Conservation (phyloP, 2,329 filamentous ascomycete genomes). For the Ophiostoma himal-ulmi region DNA sequence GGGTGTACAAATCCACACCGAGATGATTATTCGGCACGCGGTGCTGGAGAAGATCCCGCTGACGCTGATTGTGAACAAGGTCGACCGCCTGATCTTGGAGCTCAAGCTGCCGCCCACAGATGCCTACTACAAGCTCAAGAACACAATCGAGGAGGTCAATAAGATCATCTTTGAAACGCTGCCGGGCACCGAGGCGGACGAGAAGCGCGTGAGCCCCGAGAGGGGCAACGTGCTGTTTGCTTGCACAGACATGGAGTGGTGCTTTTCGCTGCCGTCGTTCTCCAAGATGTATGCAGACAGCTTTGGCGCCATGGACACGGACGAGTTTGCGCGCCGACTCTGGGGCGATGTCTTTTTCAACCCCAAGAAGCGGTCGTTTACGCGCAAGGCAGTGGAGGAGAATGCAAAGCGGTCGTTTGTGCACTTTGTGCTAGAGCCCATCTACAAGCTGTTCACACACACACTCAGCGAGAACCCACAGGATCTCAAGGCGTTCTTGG, state of each 20-base stretch:
- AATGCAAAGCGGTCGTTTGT: constrained; percentile 81
- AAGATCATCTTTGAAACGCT: constrained; percentile 84
- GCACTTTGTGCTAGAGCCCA: constrained; percentile 89
- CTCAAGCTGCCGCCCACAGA: constrained; percentile 89
- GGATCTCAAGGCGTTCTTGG: constrained; percentile 73
- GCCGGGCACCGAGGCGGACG: constrained; percentile 71
- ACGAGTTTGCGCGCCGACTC: constrained; percentile 76
- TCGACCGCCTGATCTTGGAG: constrained; percentile 91
- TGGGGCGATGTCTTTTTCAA: constrained; percentile 99
- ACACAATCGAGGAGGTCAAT: constrained; percentile 98
- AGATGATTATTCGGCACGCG: constrained; percentile 94
- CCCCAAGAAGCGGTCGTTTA: constrained; percentile 82
- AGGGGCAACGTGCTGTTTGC: constrained; percentile 98
- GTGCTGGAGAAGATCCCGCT: constrained; percentile 84
- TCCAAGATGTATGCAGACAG: constrained; percentile 92
- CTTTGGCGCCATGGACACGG: constrained; percentile 72
- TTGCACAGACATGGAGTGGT: constrained; percentile 91
- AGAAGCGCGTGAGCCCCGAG: constrained; percentile 80
- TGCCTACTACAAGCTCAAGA: constrained; percentile 97
- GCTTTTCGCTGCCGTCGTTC: constrained; percentile 89
- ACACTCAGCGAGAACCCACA: constrained; percentile 86
- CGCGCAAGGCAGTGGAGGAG: constrained; percentile 77
- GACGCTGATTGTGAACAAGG: constrained; percentile 91
- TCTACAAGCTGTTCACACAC: constrained; percentile 96
- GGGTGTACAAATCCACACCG: constrained; percentile 96